Base-by-base conservation (phyloP, 805 yeast genomes). In the Zygotorulaspora sp. region DNA sequence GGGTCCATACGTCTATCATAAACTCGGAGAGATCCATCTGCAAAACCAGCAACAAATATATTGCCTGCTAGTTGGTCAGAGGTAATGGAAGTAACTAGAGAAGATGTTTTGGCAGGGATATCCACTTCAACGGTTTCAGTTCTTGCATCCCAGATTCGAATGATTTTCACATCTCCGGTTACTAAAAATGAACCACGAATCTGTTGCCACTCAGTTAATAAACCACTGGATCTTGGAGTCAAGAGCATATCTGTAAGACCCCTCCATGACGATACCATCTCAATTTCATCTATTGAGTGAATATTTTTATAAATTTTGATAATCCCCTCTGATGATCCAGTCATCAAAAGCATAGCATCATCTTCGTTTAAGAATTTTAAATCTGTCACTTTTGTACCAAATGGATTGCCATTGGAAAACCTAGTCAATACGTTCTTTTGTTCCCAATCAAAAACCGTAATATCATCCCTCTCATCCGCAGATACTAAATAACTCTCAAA, bases 51-150 rank as follows among this genome's bases (percentile, higher is more conserved):
- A 27, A 86, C 80, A 50, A 92, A 78, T 1, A 87, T 71, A 51
- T 90, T 81, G 12, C 98, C 97, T 0, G 96, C 86, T 7, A 92
- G 90, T 56, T 90, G 97, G 57, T 92, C 98, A 0, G 97, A 87
- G 0, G 97, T 89, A 36, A 92, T 66, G 0, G 94, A 73, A 0
- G 96, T 83, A 35, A 92, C 82, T n/a, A 90, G 78, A 13, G 90
- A 79, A 1, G 95, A 78, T 0, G 96, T 85, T 40, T 96, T 72
- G 0, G 95, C 94, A 0, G 97, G 96, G 34, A 92, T 82, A 52
- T 88, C 96, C 12, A 77, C 76, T 32, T 85, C 71, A 55, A 96
- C 83, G 35, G 83, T 70, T 55, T 92, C 98, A 23, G 96, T 70
- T 9, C 96, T 92, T 0, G 97, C 97, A 63, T 92, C 97, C 98